phyloP scores from a whole-genome alignment of 2,329 filamentous ascomycete genomes.

The Elsinoe ampelina region DNA sequence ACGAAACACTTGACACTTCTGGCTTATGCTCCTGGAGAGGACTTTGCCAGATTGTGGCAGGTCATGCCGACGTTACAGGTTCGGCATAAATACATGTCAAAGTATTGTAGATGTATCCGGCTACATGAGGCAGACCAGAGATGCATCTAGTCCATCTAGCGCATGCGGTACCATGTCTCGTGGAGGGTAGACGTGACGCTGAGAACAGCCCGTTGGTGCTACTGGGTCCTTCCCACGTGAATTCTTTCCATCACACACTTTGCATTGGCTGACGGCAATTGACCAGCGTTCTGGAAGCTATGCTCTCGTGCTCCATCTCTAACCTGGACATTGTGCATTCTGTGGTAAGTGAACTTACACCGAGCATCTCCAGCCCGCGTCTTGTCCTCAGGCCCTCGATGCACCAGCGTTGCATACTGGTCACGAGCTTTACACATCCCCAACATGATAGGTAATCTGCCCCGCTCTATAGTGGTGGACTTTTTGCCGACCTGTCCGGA shows the following conservation, averaged over 20 bases:
- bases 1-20: constrained; percentile 1
- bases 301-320: neutral
- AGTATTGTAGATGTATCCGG: no score
- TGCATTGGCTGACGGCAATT: constrained; percentile 6
- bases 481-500: constrained; percentile 3
- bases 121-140: neutral
- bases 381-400: neutral
- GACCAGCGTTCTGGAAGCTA: neutral
- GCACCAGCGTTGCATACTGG: neutral
- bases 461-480: constrained; percentile 2
- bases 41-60: neutral
- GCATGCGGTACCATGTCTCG: constrained; percentile 2
- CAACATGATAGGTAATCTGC: constrained; percentile 1
- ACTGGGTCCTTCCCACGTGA: constrained; percentile 1
- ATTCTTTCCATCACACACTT: neutral
- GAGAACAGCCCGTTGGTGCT: constrained; percentile 1
- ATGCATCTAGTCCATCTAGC: constrained; percentile 6
- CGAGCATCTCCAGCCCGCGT: neutral
- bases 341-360: neutral
- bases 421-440: neutral
- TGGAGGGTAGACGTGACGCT: constrained; percentile 7
- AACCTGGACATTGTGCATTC: neutral
- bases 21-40: neutral
- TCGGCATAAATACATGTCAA: no score
- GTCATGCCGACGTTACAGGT: no score